Conservation (phyloP, 2,329 filamentous ascomycete species). For the Teratosphaeria viscida region DNA sequence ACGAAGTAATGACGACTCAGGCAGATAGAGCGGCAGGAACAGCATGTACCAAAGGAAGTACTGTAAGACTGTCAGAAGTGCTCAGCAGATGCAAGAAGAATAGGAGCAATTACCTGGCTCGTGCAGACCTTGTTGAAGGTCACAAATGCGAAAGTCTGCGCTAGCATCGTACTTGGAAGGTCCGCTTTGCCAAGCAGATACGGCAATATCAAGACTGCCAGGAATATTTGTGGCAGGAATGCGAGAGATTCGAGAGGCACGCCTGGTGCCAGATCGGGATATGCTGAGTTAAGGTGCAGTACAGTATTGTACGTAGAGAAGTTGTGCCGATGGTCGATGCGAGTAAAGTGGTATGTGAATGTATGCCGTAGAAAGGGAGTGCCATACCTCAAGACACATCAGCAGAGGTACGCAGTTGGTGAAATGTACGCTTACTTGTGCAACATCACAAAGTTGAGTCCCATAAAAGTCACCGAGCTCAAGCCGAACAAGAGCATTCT, state of each 20-base stretch:
- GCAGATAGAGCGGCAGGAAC: conserved; percentile 83
- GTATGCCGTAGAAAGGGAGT: conserved; percentile 77
- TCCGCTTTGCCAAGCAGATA: conserved; percentile 69
- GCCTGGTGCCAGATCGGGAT: conserved; percentile 31
- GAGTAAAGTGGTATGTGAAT: conserved; percentile 82
- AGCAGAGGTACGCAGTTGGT: conserved; percentile 3
- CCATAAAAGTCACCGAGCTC: conserved; percentile 63
- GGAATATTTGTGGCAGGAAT: conserved; percentile 76
- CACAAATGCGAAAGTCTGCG: conserved; percentile 94
- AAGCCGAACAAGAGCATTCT: conserved; percentile 50
- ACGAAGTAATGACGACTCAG: conserved; percentile 60
- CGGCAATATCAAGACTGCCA: conserved; percentile 68
- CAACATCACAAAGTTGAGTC: conserved; percentile 72
- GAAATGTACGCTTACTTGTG: conserved; percentile 42
- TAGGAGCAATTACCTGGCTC: conserved; percentile 60
- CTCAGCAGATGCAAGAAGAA: neutral
- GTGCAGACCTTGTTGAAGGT: conserved; percentile 99
- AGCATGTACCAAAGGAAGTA: conserved; percentile 99
- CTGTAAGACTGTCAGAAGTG: conserved; percentile 35
- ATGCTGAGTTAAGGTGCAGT: conserved; percentile 72
- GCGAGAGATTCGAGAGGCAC: conserved; percentile 64
- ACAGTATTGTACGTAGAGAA: conserved; percentile 94
- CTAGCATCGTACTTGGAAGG: conserved; percentile 74
- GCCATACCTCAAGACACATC: conserved; percentile 51
- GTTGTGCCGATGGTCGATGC: conserved; percentile 94